These are phyloP conservation scores for Cordyceps javanica DNA, from an alignment of 2,329 filamentous ascomycete species.

Conservation along the genomic window DNA sequence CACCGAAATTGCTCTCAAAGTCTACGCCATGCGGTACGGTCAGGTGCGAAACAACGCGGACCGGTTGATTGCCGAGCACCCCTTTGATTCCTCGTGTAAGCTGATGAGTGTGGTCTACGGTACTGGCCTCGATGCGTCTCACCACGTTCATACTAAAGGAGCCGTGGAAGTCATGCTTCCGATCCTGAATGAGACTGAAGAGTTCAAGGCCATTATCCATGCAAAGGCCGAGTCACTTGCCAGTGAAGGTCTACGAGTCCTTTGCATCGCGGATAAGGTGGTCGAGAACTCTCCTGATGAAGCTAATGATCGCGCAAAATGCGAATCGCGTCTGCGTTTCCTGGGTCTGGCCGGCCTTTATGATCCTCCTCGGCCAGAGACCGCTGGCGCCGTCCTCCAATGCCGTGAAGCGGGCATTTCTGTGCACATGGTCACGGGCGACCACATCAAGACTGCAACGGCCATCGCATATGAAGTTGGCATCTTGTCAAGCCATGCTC, in stretches of 20 bases:
- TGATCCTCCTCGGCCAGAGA: slow-evolving; percentile 64
- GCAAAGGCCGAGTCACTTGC: slow-evolving; percentile 51
- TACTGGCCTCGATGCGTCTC: slow-evolving; percentile 26
- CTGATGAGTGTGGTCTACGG: slow-evolving; percentile 66
- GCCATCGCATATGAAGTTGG: slow-evolving; percentile 61
- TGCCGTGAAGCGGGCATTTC: slow-evolving; percentile 57
- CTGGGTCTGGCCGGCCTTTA: slow-evolving; percentile 68
- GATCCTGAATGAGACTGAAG: slow-evolving; percentile 41
- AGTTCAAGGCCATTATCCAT: slow-evolving; percentile 39
- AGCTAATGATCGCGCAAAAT: slow-evolving; percentile 41
- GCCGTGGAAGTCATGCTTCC: slow-evolving; percentile 53
- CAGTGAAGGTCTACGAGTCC: slow-evolving; percentile 59
- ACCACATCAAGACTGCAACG: slow-evolving; percentile 61
- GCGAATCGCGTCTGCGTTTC: slow-evolving; percentile 55
- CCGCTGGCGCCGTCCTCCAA: slow-evolving; percentile 51
- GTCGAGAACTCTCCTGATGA: slow-evolving; percentile 31
- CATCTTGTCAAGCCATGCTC: slow-evolving; percentile 41
- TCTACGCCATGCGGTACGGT: slow-evolving; percentile 64
- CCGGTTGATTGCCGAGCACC: slow-evolving; percentile 56
- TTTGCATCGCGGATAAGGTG: slow-evolving; percentile 54
- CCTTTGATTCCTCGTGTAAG: slow-evolving; percentile 69
- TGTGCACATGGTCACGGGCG: slow-evolving; percentile 65
- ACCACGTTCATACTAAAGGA: slow-evolving; percentile 50
- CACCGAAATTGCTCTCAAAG: slow-evolving; percentile 68
- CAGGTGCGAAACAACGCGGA: slow-evolving; percentile 41